Conservation (phyloP, 805 yeast genomes). For the Saturnispora kantuleensis region DNA sequence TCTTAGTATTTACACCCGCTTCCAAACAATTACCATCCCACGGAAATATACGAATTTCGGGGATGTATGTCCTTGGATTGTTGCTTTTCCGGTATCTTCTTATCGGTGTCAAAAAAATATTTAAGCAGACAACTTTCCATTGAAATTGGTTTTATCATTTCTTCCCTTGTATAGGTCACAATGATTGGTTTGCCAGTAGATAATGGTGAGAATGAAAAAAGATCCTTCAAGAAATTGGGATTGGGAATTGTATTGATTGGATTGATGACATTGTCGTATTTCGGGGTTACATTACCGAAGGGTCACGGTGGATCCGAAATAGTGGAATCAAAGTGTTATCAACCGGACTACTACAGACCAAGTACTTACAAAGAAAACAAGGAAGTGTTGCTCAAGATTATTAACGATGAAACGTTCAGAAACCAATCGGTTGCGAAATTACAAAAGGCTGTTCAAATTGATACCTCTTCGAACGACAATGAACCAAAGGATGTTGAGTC, state of each 20-base stretch:
- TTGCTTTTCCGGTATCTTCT: too few species aligned
- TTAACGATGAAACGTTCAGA: slow-evolving; percentile 30
- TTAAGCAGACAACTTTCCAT: too few species aligned
- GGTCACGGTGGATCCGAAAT: background rate
- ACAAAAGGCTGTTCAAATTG: slow-evolving; percentile 51
- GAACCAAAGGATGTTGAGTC: slow-evolving; percentile 34
- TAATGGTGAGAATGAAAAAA: background rate
- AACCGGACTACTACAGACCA: slow-evolving; percentile 21
- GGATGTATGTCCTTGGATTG: too few species aligned
- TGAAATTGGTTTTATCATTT: background rate
- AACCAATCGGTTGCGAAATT: slow-evolving; percentile 35
- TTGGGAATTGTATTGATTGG: background rate
- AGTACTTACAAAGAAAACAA: slow-evolving; percentile 24
- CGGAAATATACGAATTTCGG: too few species aligned
- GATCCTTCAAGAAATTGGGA: background rate
- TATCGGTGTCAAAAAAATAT: background rate
- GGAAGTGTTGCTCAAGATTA: slow-evolving; percentile 26
- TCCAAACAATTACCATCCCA: too few species aligned
- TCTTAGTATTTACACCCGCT: too few species aligned
- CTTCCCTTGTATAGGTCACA: background rate
- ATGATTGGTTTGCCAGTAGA: slow-evolving; percentile 7
- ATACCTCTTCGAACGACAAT: slow-evolving; percentile 55
- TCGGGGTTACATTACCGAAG: background rate
- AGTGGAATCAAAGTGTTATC: slow-evolving; percentile 12
- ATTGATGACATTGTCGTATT: background rate